A percentile compares a stretch with the other conserved stretches of the same genome.
Conservation (phyloP, 208 protist species). For the Leishmania mexicana region DNA sequence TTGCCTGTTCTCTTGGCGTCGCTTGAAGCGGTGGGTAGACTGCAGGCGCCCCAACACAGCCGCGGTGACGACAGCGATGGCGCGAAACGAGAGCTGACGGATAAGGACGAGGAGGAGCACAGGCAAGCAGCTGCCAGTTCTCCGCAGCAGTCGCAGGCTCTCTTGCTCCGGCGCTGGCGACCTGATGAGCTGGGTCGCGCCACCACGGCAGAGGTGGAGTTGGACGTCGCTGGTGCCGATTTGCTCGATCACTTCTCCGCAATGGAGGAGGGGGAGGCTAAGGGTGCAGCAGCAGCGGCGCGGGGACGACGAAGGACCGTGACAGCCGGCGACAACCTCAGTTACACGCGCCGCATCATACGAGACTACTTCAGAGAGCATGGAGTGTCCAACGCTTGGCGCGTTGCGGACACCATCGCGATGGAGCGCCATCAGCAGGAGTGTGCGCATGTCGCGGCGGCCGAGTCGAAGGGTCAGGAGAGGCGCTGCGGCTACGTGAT, state of each 20-base stretch:
- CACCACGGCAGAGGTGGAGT: conserved; percentile 57
- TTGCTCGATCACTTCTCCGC: conserved; percentile 9
- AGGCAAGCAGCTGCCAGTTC: not conserved
- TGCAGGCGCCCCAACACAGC: not conserved
- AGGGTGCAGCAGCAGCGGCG: not conserved
- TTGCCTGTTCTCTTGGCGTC: not conserved
- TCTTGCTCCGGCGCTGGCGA: conserved; percentile 17
- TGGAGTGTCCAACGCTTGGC: conserved; percentile 58
- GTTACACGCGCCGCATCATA: conserved; percentile 46
- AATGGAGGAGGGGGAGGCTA: not conserved
- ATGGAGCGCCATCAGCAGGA: conserved; percentile 31
- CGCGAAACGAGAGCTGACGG: not conserved
- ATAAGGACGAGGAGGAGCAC: not conserved
- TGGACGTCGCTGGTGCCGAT: conserved; percentile 42
- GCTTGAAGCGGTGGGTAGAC: not conserved
- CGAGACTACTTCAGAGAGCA: conserved; percentile 57
- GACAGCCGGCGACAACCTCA: conserved; percentile 37
- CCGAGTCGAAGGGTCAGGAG: not conserved
- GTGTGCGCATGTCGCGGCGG: not conserved
- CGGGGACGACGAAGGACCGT: not conserved
- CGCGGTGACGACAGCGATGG: not conserved
- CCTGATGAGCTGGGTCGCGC: conserved; percentile 38
- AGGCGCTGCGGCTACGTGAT: conserved; percentile 43
- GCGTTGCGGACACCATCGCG: conserved; percentile 44
- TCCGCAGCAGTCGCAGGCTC: not conserved